phyloP scores from a whole-genome alignment of 1,284 basidiomycete species.

The Phlebopus sp. region DNA sequence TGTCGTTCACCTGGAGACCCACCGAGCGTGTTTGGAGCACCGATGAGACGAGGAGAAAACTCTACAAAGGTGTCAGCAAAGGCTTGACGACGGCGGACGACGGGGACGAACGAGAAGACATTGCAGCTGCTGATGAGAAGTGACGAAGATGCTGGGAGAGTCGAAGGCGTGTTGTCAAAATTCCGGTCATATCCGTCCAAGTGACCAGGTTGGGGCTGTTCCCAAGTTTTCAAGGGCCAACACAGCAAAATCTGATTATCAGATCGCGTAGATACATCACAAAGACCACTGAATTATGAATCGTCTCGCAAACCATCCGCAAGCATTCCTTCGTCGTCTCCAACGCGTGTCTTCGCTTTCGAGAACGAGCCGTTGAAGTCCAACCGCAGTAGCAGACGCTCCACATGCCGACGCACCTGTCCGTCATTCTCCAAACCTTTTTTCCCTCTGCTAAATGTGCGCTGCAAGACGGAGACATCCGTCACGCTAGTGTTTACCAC shows the following conservation, averaged over 20 bases:
- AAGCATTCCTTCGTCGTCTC: neutral
- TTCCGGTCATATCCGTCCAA: conserved; percentile 29
- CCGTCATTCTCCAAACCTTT: conserved; percentile 53
- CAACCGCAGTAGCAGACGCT: conserved; percentile 75
- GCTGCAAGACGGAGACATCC: conserved; percentile 53
- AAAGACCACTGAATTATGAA: too few relatives aligned
- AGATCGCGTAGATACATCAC: neutral
- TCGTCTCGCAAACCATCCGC: too few relatives aligned
- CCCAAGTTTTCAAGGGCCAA: neutral
- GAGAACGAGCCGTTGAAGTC: conserved; percentile 86
- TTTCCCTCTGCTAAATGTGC: conserved; percentile 45
- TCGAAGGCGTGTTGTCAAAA: conserved; percentile 39
- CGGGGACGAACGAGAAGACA: conserved; percentile 53
- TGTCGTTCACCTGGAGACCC: conserved; percentile 22
- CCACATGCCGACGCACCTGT: conserved; percentile 74
- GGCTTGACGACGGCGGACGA: conserved; percentile 5
- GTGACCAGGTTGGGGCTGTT: neutral
- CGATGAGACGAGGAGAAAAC: conserved; percentile 76
- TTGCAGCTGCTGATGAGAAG: conserved; percentile 43
- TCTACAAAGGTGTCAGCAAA: conserved; percentile 37
- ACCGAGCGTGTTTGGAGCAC: conserved; percentile 93
- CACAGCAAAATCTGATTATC: conserved; percentile 8
- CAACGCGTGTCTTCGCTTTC: conserved; percentile 32
- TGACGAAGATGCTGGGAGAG: conserved; percentile 59
- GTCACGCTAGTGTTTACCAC: conserved; percentile 59